These are phyloP conservation scores for Ogataea salicorniae DNA, from an alignment of 805 yeast genomes.

Conservation along the genomic window DNA sequence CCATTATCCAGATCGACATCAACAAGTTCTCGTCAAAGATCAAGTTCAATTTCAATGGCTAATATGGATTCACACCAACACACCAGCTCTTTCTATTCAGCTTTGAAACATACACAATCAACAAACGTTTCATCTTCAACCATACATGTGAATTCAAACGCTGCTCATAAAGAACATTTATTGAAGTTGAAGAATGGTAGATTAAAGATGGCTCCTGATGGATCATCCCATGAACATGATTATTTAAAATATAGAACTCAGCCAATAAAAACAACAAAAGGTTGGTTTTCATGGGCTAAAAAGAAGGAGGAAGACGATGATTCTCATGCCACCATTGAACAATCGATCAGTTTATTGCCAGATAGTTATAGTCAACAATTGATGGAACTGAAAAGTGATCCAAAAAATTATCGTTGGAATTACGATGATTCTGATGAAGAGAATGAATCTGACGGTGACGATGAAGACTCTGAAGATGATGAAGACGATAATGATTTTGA, in stretches of 20 bases:
- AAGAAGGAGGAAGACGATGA: slow-evolving; percentile 28
- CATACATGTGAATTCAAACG: slow-evolving; percentile 7
- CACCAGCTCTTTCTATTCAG: slow-evolving; percentile 5
- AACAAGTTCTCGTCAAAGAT: slow-evolving; percentile 12
- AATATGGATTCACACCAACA: slow-evolving; percentile 13
- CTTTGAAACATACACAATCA: slow-evolving; percentile 25
- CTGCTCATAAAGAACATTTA: slow-evolving; percentile 22
- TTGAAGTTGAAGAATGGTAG: slow-evolving; percentile 27
- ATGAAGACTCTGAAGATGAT: slow-evolving; percentile 24
- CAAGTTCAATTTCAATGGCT: slow-evolving; percentile 20
- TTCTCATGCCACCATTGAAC: slow-evolving; percentile 21
- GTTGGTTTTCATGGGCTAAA: slow-evolving; percentile 30
- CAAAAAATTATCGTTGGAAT: slow-evolving; percentile 34
- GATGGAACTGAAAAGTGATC: slow-evolving; percentile 32
- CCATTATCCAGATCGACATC: slow-evolving; percentile 19
- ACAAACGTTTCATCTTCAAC: slow-evolving; percentile 16
- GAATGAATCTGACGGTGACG: slow-evolving; percentile 11
- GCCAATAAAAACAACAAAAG: slow-evolving; percentile 23
- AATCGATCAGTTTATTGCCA: slow-evolving; percentile 32
- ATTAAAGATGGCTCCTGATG: slow-evolving; percentile 26
- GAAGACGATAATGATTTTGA: slow-evolving; percentile 31
- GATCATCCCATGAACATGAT: slow-evolving; percentile 32
- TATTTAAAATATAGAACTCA: slow-evolving; percentile 30
- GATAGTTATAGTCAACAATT: slow-evolving; percentile 31
- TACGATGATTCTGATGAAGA: slow-evolving; percentile 33